These are phyloP conservation scores for Bocquillonia castaneifolia DNA, from an alignment of 441 rosid genomes.

Conservation along the genomic window DNA sequence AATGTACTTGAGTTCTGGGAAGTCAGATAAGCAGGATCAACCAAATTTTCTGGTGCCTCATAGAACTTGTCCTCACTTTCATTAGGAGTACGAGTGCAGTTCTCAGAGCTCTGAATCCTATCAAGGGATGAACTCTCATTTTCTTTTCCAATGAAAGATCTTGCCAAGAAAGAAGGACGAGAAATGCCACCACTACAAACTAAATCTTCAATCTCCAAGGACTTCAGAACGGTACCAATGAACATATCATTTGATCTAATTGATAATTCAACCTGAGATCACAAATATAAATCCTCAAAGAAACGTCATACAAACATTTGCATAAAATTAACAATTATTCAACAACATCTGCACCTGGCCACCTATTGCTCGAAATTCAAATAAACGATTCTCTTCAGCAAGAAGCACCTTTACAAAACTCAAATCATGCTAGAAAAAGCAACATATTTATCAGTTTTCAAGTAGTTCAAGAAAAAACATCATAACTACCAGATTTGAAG, in stretches of 20 bases:
- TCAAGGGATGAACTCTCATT: slow-evolving; percentile 43
- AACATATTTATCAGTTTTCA: slow-evolving; percentile 33
- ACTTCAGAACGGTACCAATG: slow-evolving; percentile 79
- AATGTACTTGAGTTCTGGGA: slow-evolving; percentile 25
- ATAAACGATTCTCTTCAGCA: slow-evolving; percentile 65
- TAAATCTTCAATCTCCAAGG: slow-evolving; percentile 97
- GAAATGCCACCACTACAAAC: slow-evolving; percentile 47
- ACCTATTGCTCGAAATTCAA: slow-evolving; percentile 91
- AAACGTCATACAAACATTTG: slow-evolving; percentile 20
- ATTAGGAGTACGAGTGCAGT: slow-evolving; percentile 38
- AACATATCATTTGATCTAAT: slow-evolving; percentile 75
- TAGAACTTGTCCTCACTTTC: slow-evolving; percentile 91
- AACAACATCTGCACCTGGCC: slow-evolving; percentile 65
- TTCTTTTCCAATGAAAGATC: slow-evolving; percentile 68
- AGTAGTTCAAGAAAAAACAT: slow-evolving; percentile 22
- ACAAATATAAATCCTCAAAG: slow-evolving; percentile 24
- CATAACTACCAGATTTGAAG: slow-evolving; percentile 3
- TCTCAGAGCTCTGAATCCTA: slow-evolving; percentile 33
- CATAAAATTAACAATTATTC: slow-evolving; percentile 16
- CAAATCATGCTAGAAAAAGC: slow-evolving; percentile 47
- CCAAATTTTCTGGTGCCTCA: slow-evolving; percentile 86
- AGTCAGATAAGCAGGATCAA: slow-evolving; percentile 40
- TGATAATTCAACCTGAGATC: slow-evolving; percentile 78
- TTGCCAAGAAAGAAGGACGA: slow-evolving; percentile 70
- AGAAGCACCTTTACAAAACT: slow-evolving; percentile 71